Evolutionary conservation across 1,284 basidiomycete genomes (phyloP).

Genomic region (Melampsora abietis-canadensis): DNA sequence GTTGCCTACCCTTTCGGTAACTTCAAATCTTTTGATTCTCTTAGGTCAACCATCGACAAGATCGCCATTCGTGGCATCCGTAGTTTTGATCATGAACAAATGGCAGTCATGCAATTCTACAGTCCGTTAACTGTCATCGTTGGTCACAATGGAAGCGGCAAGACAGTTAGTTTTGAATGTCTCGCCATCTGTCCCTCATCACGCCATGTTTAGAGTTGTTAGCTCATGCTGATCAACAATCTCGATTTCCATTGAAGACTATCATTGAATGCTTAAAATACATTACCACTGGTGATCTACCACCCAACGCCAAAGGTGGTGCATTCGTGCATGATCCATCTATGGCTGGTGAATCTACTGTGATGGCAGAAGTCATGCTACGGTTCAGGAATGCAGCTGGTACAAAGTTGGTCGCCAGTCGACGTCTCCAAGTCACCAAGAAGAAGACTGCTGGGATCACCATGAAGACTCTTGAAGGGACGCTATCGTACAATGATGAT

Average conservation of each 20-base stretch:
- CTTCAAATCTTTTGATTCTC: neutral
- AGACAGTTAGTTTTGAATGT: slow-evolving; percentile 63
- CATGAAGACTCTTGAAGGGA: slow-evolving; percentile 96
- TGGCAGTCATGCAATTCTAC: slow-evolving; percentile 95
- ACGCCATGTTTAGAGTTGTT: neutral
- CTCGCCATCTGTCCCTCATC: neutral
- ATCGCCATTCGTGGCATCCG: slow-evolving; percentile 54
- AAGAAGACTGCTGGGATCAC: slow-evolving; percentile 76
- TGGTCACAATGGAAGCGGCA: slow-evolving; percentile 96
- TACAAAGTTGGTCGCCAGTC: slow-evolving; percentile 82
- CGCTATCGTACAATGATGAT: slow-evolving; percentile 70
- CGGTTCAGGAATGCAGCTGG: slow-evolving; percentile 86
- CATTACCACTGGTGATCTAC: slow-evolving; percentile 94
- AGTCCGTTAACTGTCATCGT: slow-evolving; percentile 97
- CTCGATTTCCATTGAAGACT: slow-evolving; percentile 58
- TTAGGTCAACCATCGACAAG: slow-evolving; percentile 46
- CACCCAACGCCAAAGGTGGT: slow-evolving; percentile 94
- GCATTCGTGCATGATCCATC: slow-evolving; percentile 94
- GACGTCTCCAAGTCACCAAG: slow-evolving; percentile 86
- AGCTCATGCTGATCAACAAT: neutral
- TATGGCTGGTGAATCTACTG: slow-evolving; percentile 97
- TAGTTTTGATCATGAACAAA: slow-evolving; percentile 70
- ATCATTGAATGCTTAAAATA: slow-evolving; percentile 99
- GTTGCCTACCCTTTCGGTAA: too few species aligned
- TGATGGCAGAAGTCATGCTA: slow-evolving; percentile 95